phyloP scores from a whole-genome alignment of 805 yeast species.

The Vanderwaltozyma polyspora region DNA sequence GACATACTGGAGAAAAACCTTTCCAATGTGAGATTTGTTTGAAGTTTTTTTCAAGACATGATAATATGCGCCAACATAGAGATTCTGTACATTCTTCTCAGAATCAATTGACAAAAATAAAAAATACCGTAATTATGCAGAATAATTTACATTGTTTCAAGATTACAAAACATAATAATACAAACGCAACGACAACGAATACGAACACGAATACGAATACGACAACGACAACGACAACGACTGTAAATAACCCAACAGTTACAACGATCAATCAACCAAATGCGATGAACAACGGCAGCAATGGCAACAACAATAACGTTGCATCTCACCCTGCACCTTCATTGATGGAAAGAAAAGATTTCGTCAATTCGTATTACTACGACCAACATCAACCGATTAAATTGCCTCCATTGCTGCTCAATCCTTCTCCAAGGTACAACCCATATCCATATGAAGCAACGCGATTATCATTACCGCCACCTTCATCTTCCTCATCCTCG shows the following conservation, averaged over 20 bases:
- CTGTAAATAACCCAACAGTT: too few species aligned
- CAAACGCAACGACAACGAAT: too few species aligned
- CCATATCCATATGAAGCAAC: background rate
- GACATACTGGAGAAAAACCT: slow-evolving; percentile 92
- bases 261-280: too few species aligned
- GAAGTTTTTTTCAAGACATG: slow-evolving; percentile 73
- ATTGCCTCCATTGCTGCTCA: slow-evolving; percentile 1
- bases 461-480: background rate
- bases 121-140: background rate
- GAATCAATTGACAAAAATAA: background rate
- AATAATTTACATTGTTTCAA: background rate
- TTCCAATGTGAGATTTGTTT: slow-evolving; percentile 75
- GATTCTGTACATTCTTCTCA: slow-evolving; percentile 58
- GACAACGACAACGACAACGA: too few species aligned
- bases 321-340: too few species aligned
- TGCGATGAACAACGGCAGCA: too few species aligned
- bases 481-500: background rate
- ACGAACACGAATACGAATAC: too few species aligned
- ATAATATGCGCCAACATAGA: slow-evolving; percentile 81
- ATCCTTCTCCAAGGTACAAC: too few species aligned
- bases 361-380: too few species aligned
- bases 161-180: too few species aligned
- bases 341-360: too few species aligned
- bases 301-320: too few species aligned
- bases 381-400: background rate